These are phyloP conservation scores for Pholiota conissans DNA, from an alignment of 768 basidiomycete genomes.

Conservation along the genomic window DNA sequence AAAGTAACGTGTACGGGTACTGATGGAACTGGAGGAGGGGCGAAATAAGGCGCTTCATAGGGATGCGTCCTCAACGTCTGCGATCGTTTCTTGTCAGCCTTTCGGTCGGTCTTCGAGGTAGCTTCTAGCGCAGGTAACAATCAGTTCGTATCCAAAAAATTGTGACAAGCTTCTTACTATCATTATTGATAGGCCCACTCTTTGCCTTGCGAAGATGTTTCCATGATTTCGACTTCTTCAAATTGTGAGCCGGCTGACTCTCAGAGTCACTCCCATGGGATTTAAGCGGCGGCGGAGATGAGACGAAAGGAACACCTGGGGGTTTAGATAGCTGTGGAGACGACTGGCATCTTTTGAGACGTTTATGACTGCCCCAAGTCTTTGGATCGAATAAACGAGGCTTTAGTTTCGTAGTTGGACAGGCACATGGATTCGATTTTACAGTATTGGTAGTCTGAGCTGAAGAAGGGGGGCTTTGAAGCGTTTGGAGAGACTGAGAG, in stretches of 20 bases:
- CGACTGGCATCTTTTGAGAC: conserved; percentile 21
- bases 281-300: conserved; percentile 9
- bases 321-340: conserved; percentile 27
- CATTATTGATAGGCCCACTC: conserved; percentile 15
- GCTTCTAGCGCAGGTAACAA: not conserved
- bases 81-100: conserved; percentile 35
- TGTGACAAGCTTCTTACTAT: not conserved
- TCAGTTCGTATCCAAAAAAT: conserved; percentile 9
- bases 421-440: not conserved
- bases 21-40: conserved; percentile 43
- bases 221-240: conserved; percentile 11
- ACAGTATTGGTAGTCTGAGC: conserved; percentile 9
- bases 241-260: not conserved
- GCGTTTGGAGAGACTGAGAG: not conserved
- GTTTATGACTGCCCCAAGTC: conserved; percentile 24
- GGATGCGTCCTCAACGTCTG: conserved; percentile 49
- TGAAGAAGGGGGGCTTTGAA: conserved; percentile 2
- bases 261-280: conserved; percentile 6
- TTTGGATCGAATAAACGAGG: conserved; percentile 1
- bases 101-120: conserved; percentile 8
- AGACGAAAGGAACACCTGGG: not conserved
- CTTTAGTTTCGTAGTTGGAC: not conserved
- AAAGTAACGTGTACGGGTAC: conserved; percentile 11
- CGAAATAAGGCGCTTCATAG: conserved; percentile 66
- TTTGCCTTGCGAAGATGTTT: conserved; percentile 20